Base-by-base conservation (phyloP, 2,329 filamentous ascomycete genomes). In the Trichoderma sp. region DNA sequence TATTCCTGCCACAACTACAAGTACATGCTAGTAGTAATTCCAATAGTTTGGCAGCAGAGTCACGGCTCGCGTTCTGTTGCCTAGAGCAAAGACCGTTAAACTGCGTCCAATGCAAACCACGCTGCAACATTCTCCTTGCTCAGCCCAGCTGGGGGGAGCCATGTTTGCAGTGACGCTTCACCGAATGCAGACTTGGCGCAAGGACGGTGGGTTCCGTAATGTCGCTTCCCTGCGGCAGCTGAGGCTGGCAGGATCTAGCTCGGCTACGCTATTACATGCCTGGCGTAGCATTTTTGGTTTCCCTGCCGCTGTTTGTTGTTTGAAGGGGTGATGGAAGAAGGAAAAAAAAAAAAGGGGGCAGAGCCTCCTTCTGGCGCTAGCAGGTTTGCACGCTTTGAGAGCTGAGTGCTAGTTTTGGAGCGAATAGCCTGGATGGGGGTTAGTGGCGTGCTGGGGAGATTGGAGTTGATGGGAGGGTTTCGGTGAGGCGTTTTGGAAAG, bases 161-260 rank as follows among this genome's bases (percentile, higher is more conserved):
- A 5, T 49, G n/a, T 5, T 13, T 24, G 10, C 4, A 49, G 8
- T 24, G n/a, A 49, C 46, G 46, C 46, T 49, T 49, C 46, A 21
- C 46, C 46, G n/a, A 24, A 49, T 49, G 8, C 18, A 49, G 46
- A 24, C 46, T 21, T 49, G n/a, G 46, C 46, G 46, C n/a, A 4
- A 49, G 11, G 46, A 11, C 46, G 10, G 13, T 24, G 6, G 21
- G 39, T 39, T 34, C 49, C 2, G 49, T 30, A 64, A 64, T 64
- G 4, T 64, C 60, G 60, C 60, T 64, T 64, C 60, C 32, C 16
- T 54, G 60, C 32, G 49, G 46, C 60, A 43, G 49, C 60, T 64
- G 60, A 55, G 28, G 10, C 46, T 49, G 46, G 46, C 0, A 49
- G 46, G 7, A 13, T 49, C 10, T n/a, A 13, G 28, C 54, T 37